These are phyloP conservation scores for Incumbomyces delicatus DNA, from an alignment of 2,329 filamentous ascomycete species.

Conservation along the genomic window DNA sequence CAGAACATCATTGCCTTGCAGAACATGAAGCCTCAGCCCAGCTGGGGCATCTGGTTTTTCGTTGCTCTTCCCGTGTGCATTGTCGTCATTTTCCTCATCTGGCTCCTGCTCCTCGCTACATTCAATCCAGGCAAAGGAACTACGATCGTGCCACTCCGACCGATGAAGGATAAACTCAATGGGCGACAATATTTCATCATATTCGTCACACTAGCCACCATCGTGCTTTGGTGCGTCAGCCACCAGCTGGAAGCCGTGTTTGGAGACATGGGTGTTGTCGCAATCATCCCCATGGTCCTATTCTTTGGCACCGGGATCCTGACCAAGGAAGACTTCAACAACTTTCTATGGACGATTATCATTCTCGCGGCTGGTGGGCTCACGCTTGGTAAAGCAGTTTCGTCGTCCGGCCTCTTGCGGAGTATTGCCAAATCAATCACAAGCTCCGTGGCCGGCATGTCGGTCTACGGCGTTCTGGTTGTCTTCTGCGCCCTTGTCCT, in stretches of 20 bases:
- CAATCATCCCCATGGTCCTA: constrained; percentile 86
- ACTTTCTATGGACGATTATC: constrained; percentile 98
- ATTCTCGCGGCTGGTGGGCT: constrained; percentile 91
- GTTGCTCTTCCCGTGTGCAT: constrained; percentile 87
- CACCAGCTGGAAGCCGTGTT: constrained; percentile 82
- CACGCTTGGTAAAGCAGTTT: constrained; percentile 86
- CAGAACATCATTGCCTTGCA: constrained; percentile 95
- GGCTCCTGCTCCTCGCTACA: constrained; percentile 71
- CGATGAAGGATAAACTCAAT: constrained; percentile 78
- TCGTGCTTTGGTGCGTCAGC: constrained; percentile 81
- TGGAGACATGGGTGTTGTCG: constrained; percentile 96
- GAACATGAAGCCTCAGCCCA: constrained; percentile 85
- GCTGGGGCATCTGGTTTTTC: constrained; percentile 97
- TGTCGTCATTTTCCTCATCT: constrained; percentile 78
- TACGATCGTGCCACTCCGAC: constrained; percentile 81
- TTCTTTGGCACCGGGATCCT: constrained; percentile 96
- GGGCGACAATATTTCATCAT: constrained; percentile 90
- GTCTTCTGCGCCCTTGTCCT: constrained; percentile 78
- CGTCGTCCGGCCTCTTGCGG: constrained; percentile 81
- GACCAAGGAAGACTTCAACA: constrained; percentile 99
- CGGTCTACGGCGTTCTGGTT: constrained; percentile 74
- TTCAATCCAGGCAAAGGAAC: constrained; percentile 81
- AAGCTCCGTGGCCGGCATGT: constrained; percentile 61
- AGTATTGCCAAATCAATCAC: constrained; percentile 77
- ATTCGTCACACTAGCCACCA: constrained; percentile 71